phyloP scores from a whole-genome alignment of 1,284 basidiomycete genomes.

The Mycena citricolor region DNA sequence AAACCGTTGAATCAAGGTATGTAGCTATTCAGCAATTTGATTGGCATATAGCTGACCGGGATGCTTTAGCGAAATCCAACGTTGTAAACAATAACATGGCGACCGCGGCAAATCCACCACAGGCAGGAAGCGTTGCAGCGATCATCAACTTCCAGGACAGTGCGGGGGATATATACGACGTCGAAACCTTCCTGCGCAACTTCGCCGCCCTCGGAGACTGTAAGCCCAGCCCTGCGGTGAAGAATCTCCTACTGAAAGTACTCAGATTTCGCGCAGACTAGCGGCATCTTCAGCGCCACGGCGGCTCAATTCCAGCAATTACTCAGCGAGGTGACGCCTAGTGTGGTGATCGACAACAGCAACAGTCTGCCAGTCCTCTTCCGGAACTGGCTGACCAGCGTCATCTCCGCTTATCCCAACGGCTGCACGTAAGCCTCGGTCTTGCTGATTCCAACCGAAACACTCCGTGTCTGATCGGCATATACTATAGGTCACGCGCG shows the following conservation, averaged over 20 bases:
- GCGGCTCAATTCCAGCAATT: conserved; percentile 8
- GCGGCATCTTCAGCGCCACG: conserved; percentile 6
- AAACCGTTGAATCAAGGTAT: conserved; percentile 20
- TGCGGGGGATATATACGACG: conserved; percentile 5
- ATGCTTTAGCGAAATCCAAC: conserved; percentile 20
- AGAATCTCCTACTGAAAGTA: neutral
- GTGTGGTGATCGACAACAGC: neutral
- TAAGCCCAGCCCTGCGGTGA: conserved; percentile 4
- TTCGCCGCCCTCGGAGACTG: conserved; percentile 20
- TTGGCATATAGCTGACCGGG: neutral
- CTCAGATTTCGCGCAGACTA: conserved; percentile 5
- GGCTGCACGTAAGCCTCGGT: conserved; percentile 16
- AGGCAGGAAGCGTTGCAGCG: neutral
- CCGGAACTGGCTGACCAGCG: conserved; percentile 6
- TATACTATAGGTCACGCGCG: conserved; percentile 11
- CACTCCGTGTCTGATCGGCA: no score
- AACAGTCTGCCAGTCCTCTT: conserved; percentile 14
- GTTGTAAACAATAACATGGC: conserved; percentile 14
- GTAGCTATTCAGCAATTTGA: no score
- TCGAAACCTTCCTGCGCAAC: conserved; percentile 18
- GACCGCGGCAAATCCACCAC: conserved; percentile 11
- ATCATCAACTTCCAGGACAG: conserved; percentile 8
- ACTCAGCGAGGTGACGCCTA: conserved; percentile 15
- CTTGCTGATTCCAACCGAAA: no score
- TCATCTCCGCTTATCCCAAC: conserved; percentile 9